These are phyloP conservation scores for Litsea cubeba DNA, from an alignment of 164 flowering plant genomes.

Conservation along the genomic window DNA sequence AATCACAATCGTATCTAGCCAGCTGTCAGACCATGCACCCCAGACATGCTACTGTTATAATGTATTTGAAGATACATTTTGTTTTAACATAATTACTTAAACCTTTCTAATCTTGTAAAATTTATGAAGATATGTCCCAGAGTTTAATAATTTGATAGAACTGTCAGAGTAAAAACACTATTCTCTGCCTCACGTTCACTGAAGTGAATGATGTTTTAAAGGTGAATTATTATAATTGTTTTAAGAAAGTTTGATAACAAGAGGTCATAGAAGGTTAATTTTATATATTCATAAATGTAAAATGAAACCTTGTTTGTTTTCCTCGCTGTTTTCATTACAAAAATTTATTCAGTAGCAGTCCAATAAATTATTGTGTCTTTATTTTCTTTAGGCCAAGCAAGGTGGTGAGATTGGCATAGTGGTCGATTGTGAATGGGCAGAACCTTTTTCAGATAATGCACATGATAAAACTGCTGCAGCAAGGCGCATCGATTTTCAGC, in stretches of 20 bases:
- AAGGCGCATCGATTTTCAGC: conserved; percentile 83
- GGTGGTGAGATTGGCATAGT: conserved; percentile 73
- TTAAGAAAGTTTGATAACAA: neutral
- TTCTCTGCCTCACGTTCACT: neutral
- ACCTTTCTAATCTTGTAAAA: neutral
- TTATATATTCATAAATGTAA: neutral
- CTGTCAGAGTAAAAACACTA: neutral
- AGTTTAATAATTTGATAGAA: neutral
- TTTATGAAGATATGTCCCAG: neutral
- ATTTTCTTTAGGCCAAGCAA: conserved; percentile 49
- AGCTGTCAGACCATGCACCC: too few species aligned
- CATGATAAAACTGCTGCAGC: conserved; percentile 69
- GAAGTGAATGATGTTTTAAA: too few species aligned
- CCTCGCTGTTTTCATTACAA: neutral
- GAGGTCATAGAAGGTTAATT: neutral
- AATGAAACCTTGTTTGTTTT: neutral
- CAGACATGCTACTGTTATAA: too few species aligned
- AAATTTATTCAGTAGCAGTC: neutral
- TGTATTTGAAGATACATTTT: too few species aligned
- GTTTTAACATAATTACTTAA: too few species aligned
- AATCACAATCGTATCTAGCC: too few species aligned
- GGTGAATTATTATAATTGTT: neutral
- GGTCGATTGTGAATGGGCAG: conserved; percentile 97
- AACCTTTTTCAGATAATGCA: conserved; percentile 59
- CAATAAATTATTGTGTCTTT: neutral